A percentile compares a stretch with the other conserved stretches of the same genome.
Conservation (phyloP, 805 yeast species). For the Tanozyma kutaoensis region DNA sequence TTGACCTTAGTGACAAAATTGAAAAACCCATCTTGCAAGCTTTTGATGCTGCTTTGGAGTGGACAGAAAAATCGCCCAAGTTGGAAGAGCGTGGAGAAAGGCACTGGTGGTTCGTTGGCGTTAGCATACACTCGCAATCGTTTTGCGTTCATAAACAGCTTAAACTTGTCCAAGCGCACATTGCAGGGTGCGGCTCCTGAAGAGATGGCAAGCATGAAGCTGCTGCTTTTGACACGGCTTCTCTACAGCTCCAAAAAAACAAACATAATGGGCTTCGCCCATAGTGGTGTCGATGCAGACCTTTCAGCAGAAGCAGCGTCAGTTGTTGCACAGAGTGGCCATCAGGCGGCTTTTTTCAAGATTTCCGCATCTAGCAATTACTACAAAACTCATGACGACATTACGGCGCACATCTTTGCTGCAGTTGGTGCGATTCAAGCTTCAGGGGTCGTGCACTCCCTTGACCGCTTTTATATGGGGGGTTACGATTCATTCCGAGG, state of each 20-base stretch:
- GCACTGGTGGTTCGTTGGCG: constrained; percentile 40
- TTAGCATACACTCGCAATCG: constrained; percentile 20
- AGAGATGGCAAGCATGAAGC: constrained; percentile 31
- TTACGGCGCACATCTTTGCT: constrained; percentile 37
- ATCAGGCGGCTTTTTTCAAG: constrained; percentile 18
- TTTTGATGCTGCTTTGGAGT: constrained; percentile 18
- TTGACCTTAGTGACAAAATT: constrained; percentile 28
- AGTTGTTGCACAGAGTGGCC: constrained; percentile 14
- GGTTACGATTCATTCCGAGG: constrained; percentile 67
- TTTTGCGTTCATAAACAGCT: constrained; percentile 30
- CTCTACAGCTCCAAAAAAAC: constrained; percentile 10
- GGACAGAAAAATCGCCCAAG: constrained; percentile 30
- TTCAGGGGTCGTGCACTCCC: constrained; percentile 31
- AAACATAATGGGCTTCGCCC: constrained; percentile 17
- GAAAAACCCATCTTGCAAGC: constrained; percentile 32
- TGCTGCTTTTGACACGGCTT: constrained; percentile 20
- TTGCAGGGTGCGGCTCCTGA: constrained; percentile 35
- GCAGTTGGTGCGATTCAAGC: constrained; percentile 46
- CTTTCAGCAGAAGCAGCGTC: constrained; percentile 39
- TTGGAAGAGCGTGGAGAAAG: constrained; percentile 44
- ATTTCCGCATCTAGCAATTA: constrained; percentile 14
- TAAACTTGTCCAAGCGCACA: constrained; percentile 46
- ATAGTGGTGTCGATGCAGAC: constrained; percentile 46
- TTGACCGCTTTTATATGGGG: constrained; percentile 77
- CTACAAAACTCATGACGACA: constrained; percentile 27